phyloP scores from a whole-genome alignment of 2,329 filamentous ascomycete species.

The Trichothecium roseum region DNA sequence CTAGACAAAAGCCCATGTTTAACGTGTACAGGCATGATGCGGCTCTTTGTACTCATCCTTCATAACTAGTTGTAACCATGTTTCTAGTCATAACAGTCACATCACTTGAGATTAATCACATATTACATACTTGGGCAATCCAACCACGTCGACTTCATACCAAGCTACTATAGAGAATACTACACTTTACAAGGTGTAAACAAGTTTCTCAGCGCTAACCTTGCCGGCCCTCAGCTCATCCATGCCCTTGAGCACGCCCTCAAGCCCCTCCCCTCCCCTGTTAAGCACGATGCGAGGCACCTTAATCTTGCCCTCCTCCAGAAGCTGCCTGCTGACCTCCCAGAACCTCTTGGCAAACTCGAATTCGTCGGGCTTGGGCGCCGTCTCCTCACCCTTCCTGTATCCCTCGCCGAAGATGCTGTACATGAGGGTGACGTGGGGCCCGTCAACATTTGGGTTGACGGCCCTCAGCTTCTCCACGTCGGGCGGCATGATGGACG shows the following conservation, averaged over 20 bases:
- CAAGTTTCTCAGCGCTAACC: slow-evolving; percentile 31
- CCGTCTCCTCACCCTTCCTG: slow-evolving; percentile 9
- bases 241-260: slow-evolving; percentile 22
- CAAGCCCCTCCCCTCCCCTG: slow-evolving; percentile 15
- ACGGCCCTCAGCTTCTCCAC: neutral
- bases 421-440: slow-evolving; percentile 24
- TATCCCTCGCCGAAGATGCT: slow-evolving; percentile 25
- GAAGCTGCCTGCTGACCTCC: slow-evolving; percentile 17
- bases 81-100: too few relatives aligned
- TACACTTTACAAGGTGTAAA: slow-evolving; percentile 29
- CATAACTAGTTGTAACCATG: too few relatives aligned
- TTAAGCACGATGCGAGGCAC: slow-evolving; percentile 13
- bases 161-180: too few relatives aligned
- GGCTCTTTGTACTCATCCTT: too few relatives aligned
- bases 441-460: slow-evolving; percentile 6
- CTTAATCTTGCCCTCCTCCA: slow-evolving; percentile 23
- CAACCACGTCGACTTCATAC: too few relatives aligned
- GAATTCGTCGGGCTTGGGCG: slow-evolving; percentile 15
- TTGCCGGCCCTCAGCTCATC: slow-evolving; percentile 17
- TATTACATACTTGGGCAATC: too few relatives aligned
- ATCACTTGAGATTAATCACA: too few relatives aligned
- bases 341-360: slow-evolving; percentile 26
- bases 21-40: too few relatives aligned
- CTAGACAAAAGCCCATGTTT: too few relatives aligned
- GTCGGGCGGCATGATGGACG: slow-evolving; percentile 13